Evolutionary conservation across 2,329 filamentous ascomycete species (phyloP).

Genomic region (Diatrype stigma): DNA sequence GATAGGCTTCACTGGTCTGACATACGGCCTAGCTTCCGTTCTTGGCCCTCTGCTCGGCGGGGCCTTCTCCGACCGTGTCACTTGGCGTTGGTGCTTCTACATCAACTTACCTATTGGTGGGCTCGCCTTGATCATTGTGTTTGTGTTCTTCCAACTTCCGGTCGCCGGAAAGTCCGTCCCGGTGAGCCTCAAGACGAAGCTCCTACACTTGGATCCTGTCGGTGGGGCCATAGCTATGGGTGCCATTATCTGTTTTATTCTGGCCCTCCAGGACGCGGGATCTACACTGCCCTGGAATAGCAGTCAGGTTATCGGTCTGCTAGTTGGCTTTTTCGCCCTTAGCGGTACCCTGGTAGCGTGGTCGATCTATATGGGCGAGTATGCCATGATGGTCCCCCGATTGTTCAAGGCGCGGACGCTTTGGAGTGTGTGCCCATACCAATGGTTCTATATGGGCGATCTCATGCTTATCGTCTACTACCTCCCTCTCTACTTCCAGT

Average conservation of each 20-base stretch:
- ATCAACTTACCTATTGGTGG: conserved; percentile 30
- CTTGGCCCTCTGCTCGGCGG: conserved; percentile 30
- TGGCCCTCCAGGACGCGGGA: conserved; percentile 27
- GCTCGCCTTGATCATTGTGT: conserved; percentile 18
- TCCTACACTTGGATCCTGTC: conserved; percentile 19
- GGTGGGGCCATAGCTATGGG: conserved; percentile 20
- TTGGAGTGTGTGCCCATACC: no score
- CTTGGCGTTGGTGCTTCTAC: conserved; percentile 32
- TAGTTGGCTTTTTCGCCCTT: neutral
- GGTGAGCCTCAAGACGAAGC: conserved; percentile 10
- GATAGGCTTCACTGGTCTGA: conserved; percentile 26
- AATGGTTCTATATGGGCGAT: neutral
- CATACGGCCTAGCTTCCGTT: conserved; percentile 27
- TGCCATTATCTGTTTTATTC: conserved; percentile 19
- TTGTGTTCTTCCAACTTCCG: conserved; percentile 21
- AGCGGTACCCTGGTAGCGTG: no score
- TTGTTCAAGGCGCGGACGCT: no score
- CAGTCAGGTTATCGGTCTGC: neutral
- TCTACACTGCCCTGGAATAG: conserved; percentile 18
- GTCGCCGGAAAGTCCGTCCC: neutral
- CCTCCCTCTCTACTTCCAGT: neutral
- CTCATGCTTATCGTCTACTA: neutral
- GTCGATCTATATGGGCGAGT: no score
- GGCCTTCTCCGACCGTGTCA: conserved; percentile 25
- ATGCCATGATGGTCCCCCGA: no score